A percentile compares a stretch with the other conserved stretches of the same genome.
phyloP scores from a whole-genome alignment of 352 stramenopile genomes.

The Pythium coloratum region DNA sequence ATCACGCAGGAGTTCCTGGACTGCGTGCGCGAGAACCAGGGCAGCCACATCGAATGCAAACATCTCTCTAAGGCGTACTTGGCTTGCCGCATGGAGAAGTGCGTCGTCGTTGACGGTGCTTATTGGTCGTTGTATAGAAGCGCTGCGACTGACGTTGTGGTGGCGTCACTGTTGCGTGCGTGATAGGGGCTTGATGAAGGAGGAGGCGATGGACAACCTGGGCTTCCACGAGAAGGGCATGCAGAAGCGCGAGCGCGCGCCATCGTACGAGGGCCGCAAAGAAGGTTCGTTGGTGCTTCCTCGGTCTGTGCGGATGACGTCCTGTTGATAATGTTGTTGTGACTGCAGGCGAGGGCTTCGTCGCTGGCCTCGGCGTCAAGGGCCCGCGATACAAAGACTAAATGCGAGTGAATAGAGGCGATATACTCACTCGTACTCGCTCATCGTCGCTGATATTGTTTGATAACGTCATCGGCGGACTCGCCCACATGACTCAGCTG shows the following conservation, averaged over 20 bases:
- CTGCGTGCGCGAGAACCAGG: conserved; percentile 81
- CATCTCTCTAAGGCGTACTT: conserved; percentile 85
- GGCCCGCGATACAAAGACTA: conserved; percentile 60
- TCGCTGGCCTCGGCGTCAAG: conserved; percentile 81
- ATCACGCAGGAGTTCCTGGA: conserved; percentile 63
- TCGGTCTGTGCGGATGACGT: neutral
- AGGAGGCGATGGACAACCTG: conserved; percentile 79
- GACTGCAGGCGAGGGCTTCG: conserved; percentile 66
- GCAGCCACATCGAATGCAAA: conserved; percentile 90
- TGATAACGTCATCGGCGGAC: neutral
- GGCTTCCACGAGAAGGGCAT: conserved; percentile 84
- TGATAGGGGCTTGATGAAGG: conserved; percentile 77
- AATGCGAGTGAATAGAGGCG: neutral
- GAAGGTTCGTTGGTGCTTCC: conserved; percentile 40
- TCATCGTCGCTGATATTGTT: neutral
- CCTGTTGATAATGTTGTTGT: conserved; percentile 3
- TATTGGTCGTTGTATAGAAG: neutral
- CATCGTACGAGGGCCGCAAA: conserved; percentile 62
- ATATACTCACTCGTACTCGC: too few species aligned
- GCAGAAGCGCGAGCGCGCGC: conserved; percentile 51
- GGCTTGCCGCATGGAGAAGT: conserved; percentile 91
- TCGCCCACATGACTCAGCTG: conserved; percentile 10
- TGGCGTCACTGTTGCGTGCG: neutral
- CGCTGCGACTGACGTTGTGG: neutral
- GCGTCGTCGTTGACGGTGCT: neutral